Evolutionary conservation across 164 flowering plant species (phyloP), one percentile per base, ranked within the genome.

Genomic region (Euptelea pleiosperma): DNA sequence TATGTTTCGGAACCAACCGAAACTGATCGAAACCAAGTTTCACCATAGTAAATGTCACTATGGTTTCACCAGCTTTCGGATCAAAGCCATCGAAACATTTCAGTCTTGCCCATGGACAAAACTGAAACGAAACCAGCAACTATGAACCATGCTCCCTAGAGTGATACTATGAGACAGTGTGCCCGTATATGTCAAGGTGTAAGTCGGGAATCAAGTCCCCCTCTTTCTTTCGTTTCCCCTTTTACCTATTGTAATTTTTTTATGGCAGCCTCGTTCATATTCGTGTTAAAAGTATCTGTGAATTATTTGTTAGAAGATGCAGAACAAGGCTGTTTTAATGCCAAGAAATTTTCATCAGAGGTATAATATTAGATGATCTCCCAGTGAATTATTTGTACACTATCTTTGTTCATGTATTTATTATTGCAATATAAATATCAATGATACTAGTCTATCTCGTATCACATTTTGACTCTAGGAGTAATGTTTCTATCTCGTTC

Each of bases 321-420:
- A 54, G 75, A 67, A 69, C 64, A 74, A 67, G 70, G 81, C 76
- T 52, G 65, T 42, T 46, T 29, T 28, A 62, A 61, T 67, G 75
- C 76, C 67, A 49, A 21, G 45, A 65, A 55, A 62, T 57, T 60
- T 61, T 47, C 53, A 15, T 64, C 50, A 22, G 72, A 57, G 79
- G 71, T 70, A 65, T 50, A 63, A 39, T 76, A 62, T 72, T 74
- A 58, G 70, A 66, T 56, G 64, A 55, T 71, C 80, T 66, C 78
- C 62, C 45, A 37, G 53, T 57, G 70, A 70, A 74, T 54, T 52
- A 26, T 55, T 48, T 76, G 72, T 68, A 67, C 69, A 61, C 40
- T 60, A 54, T 52, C 43, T 52, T 61, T 21, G 39, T 53, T 62
- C 36, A 53, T 30, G 57, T 52, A 35, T 34, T 46, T 45, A 11